Conservation (phyloP, 768 basidiomycete genomes). For the Mycena polygramma region DNA sequence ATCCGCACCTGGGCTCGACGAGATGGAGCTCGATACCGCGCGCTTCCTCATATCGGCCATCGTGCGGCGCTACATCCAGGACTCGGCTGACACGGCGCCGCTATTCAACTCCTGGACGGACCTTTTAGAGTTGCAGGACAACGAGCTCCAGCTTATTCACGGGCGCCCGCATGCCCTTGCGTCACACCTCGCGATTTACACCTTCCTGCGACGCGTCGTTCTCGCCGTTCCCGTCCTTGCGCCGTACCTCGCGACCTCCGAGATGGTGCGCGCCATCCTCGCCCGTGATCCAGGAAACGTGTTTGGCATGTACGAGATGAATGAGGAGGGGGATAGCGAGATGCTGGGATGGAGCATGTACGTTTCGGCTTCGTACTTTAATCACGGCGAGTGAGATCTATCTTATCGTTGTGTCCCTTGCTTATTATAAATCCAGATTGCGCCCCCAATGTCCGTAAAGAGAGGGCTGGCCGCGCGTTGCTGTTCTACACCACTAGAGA, state of each 20-base stretch:
- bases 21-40: slow-evolving; percentile 70
- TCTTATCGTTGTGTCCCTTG: neutral
- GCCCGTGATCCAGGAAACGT: slow-evolving; percentile 75
- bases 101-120: slow-evolving; percentile 57
- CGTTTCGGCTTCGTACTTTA: slow-evolving; percentile 73
- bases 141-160: slow-evolving; percentile 63
- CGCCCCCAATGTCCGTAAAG: slow-evolving; percentile 56
- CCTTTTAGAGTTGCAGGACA: slow-evolving; percentile 68
- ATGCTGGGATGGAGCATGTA: slow-evolving; percentile 79
- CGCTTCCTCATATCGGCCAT: slow-evolving; percentile 68
- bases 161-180: slow-evolving; percentile 64
- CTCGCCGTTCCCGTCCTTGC: slow-evolving; percentile 39
- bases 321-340: slow-evolving; percentile 60
- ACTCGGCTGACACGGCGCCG: slow-evolving; percentile 38
- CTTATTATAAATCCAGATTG: slow-evolving; percentile 50
- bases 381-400: slow-evolving; percentile 63
- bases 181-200: slow-evolving; percentile 67
- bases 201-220: slow-evolving; percentile 61
- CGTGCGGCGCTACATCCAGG: slow-evolving; percentile 57
- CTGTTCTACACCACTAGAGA: slow-evolving; percentile 54
- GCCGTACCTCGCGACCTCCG: slow-evolving; percentile 54
- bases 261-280: slow-evolving; percentile 65
- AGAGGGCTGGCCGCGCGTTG: slow-evolving; percentile 51
- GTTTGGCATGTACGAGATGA: slow-evolving; percentile 77
- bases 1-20: slow-evolving; percentile 51